A percentile compares a stretch with the other conserved stretches of the same genome.
phyloP scores from a whole-genome alignment of 768 basidiomycete genomes.

The Tephrocybe rancida region DNA sequence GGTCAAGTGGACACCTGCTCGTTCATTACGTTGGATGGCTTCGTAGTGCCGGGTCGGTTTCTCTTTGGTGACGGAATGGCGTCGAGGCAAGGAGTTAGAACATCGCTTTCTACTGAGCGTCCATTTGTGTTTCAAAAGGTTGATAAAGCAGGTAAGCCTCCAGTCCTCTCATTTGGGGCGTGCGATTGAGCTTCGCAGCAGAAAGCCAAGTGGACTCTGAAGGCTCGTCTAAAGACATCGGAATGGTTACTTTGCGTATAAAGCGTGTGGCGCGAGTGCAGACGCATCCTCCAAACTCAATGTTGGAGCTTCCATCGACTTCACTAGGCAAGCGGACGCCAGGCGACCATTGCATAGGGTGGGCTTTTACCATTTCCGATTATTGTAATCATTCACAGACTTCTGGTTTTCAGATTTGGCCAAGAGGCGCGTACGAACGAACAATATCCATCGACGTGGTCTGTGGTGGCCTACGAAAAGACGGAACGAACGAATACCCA shows the following conservation, averaged over 20 bases:
- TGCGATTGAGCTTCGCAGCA: not conserved
- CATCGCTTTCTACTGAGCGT: slow-evolving; percentile 49
- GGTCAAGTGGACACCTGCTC: slow-evolving; percentile 54
- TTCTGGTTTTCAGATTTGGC: slow-evolving; percentile 44
- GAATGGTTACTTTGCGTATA: slow-evolving; percentile 58
- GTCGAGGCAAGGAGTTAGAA: slow-evolving; percentile 54
- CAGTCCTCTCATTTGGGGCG: not conserved
- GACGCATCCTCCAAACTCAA: slow-evolving; percentile 38
- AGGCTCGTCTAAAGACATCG: slow-evolving; percentile 40
- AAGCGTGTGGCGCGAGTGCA: slow-evolving; percentile 30
- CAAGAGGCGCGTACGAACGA: slow-evolving; percentile 36
- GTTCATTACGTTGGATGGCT: slow-evolving; percentile 68
- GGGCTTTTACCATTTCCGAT: slow-evolving; percentile 9
- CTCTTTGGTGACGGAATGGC: slow-evolving; percentile 58
- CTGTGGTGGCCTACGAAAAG: slow-evolving; percentile 48
- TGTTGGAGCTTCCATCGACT: slow-evolving; percentile 39
- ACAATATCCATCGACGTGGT: slow-evolving; percentile 57
- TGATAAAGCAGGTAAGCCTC: slow-evolving; percentile 36
- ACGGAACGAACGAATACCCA: slow-evolving; percentile 24
- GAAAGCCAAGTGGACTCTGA: slow-evolving; percentile 14
- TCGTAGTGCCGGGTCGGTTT: slow-evolving; percentile 63
- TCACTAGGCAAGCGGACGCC: slow-evolving; percentile 36
- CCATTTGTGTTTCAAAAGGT: slow-evolving; percentile 62
- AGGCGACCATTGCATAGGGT: slow-evolving; percentile 54
- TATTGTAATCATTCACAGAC: slow-evolving; percentile 2